phyloP scores from a whole-genome alignment of 345 rosid species.

The Populus pruinosa region DNA sequence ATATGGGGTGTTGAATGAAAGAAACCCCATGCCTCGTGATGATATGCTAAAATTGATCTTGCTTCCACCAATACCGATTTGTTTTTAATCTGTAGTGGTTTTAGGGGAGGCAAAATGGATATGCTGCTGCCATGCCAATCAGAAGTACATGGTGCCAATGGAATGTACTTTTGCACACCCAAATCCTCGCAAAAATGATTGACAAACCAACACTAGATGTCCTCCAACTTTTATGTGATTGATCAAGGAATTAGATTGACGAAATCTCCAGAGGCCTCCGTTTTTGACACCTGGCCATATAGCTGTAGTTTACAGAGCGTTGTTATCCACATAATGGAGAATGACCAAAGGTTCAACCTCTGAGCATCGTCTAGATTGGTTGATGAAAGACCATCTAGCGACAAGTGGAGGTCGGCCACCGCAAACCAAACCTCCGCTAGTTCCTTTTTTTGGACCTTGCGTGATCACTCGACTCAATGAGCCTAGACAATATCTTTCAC shows the following conservation, averaged over 20 bases:
- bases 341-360: conserved; percentile 7
- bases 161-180: conserved; percentile 25
- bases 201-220: conserved; percentile 15
- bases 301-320: conserved; percentile 5
- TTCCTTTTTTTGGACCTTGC: neutral
- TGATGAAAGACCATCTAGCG: conserved; percentile 11
- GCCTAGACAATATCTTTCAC: neutral
- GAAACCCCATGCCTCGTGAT: conserved; percentile 40
- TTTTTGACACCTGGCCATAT: conserved; percentile 21
- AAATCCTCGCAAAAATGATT: conserved; percentile 29
- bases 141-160: conserved; percentile 34
- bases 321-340: conserved; percentile 6
- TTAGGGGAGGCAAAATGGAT: conserved; percentile 4
- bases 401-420: neutral
- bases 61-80: conserved; percentile 20
- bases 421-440: neutral
- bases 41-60: conserved; percentile 4
- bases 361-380: neutral
- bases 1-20: conserved; percentile 28
- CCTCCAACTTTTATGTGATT: neutral
- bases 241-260: conserved; percentile 20
- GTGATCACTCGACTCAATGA: neutral
- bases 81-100: conserved; percentile 1
- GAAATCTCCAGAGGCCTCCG: conserved; percentile 15
- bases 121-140: conserved; percentile 24